Percentiles rank a stretch among this genome's conserved stretches.
These are phyloP conservation scores for Epichloe elymi DNA, from an alignment of 2,329 filamentous ascomycete genomes.

Conservation along the genomic window DNA sequence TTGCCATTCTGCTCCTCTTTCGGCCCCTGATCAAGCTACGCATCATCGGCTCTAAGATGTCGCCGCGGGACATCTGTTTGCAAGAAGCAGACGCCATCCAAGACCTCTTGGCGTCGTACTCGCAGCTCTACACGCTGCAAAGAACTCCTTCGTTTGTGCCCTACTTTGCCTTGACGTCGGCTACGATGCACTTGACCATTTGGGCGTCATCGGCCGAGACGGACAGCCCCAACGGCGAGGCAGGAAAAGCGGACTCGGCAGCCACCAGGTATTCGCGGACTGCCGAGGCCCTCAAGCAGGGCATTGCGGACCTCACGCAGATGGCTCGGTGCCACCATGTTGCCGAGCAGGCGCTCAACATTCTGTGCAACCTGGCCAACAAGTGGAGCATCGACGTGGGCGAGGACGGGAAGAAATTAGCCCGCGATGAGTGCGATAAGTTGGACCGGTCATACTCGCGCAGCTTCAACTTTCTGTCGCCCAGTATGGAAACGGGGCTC, in stretches of 20 bases:
- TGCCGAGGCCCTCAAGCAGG: slow-evolving; percentile 33
- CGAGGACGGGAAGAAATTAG: slow-evolving; percentile 23
- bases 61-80: slow-evolving; percentile 51
- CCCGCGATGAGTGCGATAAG: slow-evolving; percentile 18
- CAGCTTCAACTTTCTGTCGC: neutral
- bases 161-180: slow-evolving; percentile 43
- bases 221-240: neutral
- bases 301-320: slow-evolving; percentile 41
- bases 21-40: slow-evolving; percentile 52
- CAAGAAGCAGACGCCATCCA: slow-evolving; percentile 46
- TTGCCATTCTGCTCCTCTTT: slow-evolving; percentile 54
- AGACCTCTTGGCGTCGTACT: slow-evolving; percentile 39
- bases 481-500: neutral
- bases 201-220: neutral
- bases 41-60: slow-evolving; percentile 48
- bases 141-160: slow-evolving; percentile 45
- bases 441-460: neutral
- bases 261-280: no score
- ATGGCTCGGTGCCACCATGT: slow-evolving; percentile 48
- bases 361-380: slow-evolving; percentile 39
- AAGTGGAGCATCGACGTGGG: slow-evolving; percentile 46
- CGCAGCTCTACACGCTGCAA: slow-evolving; percentile 40
- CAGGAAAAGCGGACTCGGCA: no score
- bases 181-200: slow-evolving; percentile 44
- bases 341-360: slow-evolving; percentile 44